Percentiles rank a stretch among this genome's conserved stretches.
These are phyloP conservation scores for Pyrenophora teres DNA, from an alignment of 2,329 filamentous ascomycete genomes.

Conservation along the genomic window DNA sequence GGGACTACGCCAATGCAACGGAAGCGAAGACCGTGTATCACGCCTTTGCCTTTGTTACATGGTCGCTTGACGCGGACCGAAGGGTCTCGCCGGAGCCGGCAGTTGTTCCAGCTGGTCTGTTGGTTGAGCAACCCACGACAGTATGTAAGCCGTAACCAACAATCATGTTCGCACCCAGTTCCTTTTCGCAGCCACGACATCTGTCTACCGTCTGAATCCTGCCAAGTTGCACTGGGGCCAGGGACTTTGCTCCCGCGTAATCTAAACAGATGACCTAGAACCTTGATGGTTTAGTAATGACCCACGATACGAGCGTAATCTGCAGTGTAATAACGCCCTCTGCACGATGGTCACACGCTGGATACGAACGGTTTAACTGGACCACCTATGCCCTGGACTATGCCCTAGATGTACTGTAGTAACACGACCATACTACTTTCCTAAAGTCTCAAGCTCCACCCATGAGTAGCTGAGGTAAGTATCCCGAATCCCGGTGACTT, in stretches of 20 bases:
- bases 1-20: conserved; percentile 14
- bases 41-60: conserved; percentile 3
- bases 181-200: not conserved
- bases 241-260: not conserved
- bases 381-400: conserved; percentile 14
- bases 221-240: not conserved
- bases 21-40: conserved; percentile 18
- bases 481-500: conserved; percentile 9
- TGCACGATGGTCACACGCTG: conserved; percentile 10
- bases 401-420: conserved; percentile 19
- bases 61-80: conserved; percentile 5
- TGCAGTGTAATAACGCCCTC: conserved; percentile 15
- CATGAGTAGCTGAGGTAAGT: conserved; percentile 9
- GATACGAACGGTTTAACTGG: conserved; percentile 17
- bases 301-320: conserved; percentile 4
- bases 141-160: conserved; percentile 20
- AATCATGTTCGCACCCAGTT: not conserved
- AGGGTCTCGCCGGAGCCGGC: conserved; percentile 5
- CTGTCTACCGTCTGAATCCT: too few relatives aligned
- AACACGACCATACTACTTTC: conserved; percentile 7
- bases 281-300: not conserved
- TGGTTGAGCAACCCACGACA: conserved; percentile 6
- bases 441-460: conserved; percentile 3
- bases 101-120: not conserved
- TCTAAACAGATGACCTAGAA: not conserved